Evolutionary conservation across 805 yeast genomes (phyloP).

Genomic region (Kluyveromyces nonfermentans): DNA sequence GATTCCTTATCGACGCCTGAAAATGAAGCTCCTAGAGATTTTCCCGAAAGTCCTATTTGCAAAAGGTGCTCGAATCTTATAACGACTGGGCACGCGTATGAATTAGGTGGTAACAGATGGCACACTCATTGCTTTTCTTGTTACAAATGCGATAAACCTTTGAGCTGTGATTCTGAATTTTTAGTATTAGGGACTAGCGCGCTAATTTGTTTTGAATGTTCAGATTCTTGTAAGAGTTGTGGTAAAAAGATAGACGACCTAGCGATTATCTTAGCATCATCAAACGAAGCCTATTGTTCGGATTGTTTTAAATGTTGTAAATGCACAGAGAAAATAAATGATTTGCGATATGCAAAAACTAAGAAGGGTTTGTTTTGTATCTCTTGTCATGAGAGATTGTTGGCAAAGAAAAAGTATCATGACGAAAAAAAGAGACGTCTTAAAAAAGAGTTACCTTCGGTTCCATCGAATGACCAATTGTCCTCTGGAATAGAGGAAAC

Average conservation of each 20-base stretch:
- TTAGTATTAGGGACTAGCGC: conserved; percentile 89
- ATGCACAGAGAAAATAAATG: conserved; percentile 79
- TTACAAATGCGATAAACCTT: conserved; percentile 65
- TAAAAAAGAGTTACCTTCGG: conserved; percentile 17
- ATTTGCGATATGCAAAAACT: conserved; percentile 84
- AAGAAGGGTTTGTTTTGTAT: conserved; percentile 89
- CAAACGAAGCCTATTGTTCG: conserved; percentile 91
- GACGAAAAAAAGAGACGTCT: conserved; percentile 24
- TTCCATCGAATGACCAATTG: conserved; percentile 1
- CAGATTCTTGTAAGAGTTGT: conserved; percentile 84
- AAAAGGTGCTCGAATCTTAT: conserved; percentile 45
- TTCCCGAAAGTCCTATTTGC: conserved; percentile 25
- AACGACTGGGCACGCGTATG: conserved; percentile 89
- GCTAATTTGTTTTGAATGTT: conserved; percentile 80
- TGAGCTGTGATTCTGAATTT: conserved; percentile 85
- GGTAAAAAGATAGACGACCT: conserved; percentile 80
- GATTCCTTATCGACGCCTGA: neutral
- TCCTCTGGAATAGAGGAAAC: neutral
- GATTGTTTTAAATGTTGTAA: conserved; percentile 83
- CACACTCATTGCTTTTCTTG: conserved; percentile 89
- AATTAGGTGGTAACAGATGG: conserved; percentile 91
- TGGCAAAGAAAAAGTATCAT: conserved; percentile 59
- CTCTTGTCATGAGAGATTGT: conserved; percentile 76
- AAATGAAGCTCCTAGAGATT: neutral
- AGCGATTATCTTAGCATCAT: conserved; percentile 72